Base-by-base conservation (phyloP, 805 yeast species). In the Cyberlindnera mississippiensis region DNA sequence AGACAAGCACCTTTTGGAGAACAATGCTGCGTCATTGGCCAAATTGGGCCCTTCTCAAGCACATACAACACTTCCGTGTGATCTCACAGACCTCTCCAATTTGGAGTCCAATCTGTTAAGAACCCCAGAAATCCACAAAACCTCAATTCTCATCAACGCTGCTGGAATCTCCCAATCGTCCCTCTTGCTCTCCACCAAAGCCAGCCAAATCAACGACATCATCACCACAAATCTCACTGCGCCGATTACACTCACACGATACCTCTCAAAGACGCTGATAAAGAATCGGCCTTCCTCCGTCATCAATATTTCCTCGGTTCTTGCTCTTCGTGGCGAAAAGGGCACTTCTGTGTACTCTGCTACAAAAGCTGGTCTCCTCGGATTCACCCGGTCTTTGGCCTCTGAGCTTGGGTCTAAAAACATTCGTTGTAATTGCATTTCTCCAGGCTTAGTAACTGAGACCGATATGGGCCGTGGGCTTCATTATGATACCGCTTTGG, bases 321-420 rank as follows among this genome's bases (percentile, higher is more conserved):
- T 87, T 17, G 77, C 83, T 0, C 34, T 64, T 3, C 63, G 69
- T 0, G 73, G 70, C 1, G 37, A 50, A 4, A 71, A 73, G 3
- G 95, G 95, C 1, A 72, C 88, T 0, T 48, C 78, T 0, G 80
- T 80, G 0, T 87, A 87, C 51, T 65, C 82, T 0, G 85, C 89
- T 0, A 67, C 83, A 40, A 87, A 87, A 55, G 80, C 82, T 0
- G 96, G 88, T 0, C 53, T 87, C 3, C 62, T 74, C 36, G 82
- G 82, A 3, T 78, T 86, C 51, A 74, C 88, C 0, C 61, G 67
- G 34, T 59, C 81, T 0, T 56, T 85, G 27, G 83, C 90, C 0
- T 51, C 59, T 1, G 96, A 87, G 50, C 55, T 83, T 45, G 72
- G 71, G 12, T 61, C 76, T 1, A 59, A 63, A 28, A 67, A 68